Percentiles rank a stretch among this genome's conserved stretches.
Conservation (phyloP, 106 monocot species). For the Phalaenopsis equestris region DNA sequence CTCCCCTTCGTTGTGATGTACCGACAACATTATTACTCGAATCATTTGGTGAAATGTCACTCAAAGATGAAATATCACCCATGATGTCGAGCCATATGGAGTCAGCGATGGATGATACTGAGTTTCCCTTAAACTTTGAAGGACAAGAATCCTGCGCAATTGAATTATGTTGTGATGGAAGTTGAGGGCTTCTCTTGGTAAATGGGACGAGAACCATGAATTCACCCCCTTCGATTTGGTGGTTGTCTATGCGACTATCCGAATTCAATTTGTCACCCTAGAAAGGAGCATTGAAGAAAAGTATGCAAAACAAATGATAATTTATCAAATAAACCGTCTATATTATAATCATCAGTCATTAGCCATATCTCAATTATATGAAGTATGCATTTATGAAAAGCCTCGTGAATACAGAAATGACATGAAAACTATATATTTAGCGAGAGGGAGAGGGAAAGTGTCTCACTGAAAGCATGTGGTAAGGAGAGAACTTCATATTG, state of each 20-base stretch:
- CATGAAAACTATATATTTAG: background rate
- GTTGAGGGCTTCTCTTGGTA: conserved; percentile 38
- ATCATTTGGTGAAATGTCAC: conserved; percentile 8
- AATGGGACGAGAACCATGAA: conserved; percentile 82
- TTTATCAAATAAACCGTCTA: background rate
- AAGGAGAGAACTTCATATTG: background rate
- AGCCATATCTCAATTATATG: too few relatives aligned
- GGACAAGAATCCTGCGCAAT: background rate
- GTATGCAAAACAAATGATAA: background rate
- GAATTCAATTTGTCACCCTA: conserved; percentile 62
- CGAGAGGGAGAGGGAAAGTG: background rate
- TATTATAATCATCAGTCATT: background rate
- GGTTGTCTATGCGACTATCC: conserved; percentile 19
- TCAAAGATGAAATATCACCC: conserved; percentile 56
- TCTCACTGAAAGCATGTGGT: background rate
- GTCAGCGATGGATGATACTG: conserved; percentile 22
- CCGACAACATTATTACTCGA: background rate
- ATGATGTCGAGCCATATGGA: conserved; percentile 69
- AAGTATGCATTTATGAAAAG: background rate
- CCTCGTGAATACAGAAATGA: background rate
- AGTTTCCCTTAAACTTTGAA: background rate
- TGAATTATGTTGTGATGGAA: background rate
- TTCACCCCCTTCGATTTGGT: conserved; percentile 22
- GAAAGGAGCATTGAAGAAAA: background rate
- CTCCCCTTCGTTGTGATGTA: background rate